Conservation (phyloP, 257 asterid genomes). For the Lavandula angustifolia region DNA sequence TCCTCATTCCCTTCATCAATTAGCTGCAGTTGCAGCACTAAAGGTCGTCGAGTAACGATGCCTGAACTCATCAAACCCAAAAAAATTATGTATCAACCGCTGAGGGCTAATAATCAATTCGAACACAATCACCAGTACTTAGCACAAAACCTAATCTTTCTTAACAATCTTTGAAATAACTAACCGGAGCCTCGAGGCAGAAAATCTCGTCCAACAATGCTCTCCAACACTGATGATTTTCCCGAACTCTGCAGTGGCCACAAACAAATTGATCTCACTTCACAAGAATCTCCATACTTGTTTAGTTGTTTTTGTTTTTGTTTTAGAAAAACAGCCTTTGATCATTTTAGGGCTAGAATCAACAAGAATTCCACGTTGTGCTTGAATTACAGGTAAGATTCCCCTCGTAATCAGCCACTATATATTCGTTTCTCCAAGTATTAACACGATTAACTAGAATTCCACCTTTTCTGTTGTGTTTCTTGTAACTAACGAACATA, state of each 20-base stretch:
- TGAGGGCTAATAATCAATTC: conserved; percentile 9
- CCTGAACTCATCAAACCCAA: conserved; percentile 45
- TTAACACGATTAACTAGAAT: conserved; percentile 14
- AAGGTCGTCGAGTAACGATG: conserved; percentile 89
- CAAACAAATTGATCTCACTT: conserved; percentile 11
- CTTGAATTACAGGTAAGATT: not conserved
- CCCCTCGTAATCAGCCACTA: conserved; percentile 16
- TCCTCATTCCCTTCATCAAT: conserved; percentile 68
- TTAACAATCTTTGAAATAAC: conserved; percentile 25
- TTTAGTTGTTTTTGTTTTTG: no score
- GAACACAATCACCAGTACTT: not conserved
- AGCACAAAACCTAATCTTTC: not conserved
- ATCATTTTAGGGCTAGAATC: conserved; percentile 29
- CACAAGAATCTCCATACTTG: not conserved
- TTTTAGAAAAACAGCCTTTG: not conserved
- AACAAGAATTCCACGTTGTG: conserved; percentile 10
- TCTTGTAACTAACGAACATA: not conserved
- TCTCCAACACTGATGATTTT: conserved; percentile 91
- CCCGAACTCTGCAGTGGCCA: conserved; percentile 79
- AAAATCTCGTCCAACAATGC: conserved; percentile 91
- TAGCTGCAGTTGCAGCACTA: conserved; percentile 86
- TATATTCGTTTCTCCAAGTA: conserved; percentile 25
- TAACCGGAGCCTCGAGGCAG: conserved; percentile 97
- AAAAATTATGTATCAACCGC: conserved; percentile 18
- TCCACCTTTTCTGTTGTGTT: not conserved